Conservation (phyloP, 2,329 filamentous ascomycete genomes). For the Chaetothyriales sp. region DNA sequence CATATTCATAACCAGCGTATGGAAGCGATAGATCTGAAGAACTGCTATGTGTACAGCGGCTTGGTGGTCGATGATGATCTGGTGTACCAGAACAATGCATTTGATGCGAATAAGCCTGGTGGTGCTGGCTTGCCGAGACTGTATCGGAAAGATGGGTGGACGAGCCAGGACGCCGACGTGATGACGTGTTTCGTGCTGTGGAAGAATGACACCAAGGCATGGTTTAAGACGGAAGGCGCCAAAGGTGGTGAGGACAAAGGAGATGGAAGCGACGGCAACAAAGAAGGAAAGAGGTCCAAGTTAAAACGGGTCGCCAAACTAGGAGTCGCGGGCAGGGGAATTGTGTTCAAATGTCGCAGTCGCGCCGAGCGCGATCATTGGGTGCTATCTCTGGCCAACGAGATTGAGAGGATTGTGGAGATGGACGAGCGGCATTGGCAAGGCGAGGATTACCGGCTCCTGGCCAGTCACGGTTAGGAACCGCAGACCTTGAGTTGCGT, state of each 20-base stretch:
- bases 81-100: conserved; percentile 26
- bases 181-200: conserved; percentile 20
- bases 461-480: neutral
- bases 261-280: neutral
- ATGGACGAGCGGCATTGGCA: neutral
- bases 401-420: conserved; percentile 40
- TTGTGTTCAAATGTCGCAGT: conserved; percentile 53
- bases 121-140: conserved; percentile 14
- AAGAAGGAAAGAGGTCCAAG: conserved; percentile 14
- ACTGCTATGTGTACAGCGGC: conserved; percentile 54
- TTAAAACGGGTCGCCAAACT: conserved; percentile 47
- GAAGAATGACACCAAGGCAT: conserved; percentile 13
- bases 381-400: conserved; percentile 52
- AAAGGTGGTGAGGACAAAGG: no score
- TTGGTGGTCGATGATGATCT: conserved; percentile 49
- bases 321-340: conserved; percentile 46
- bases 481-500: neutral
- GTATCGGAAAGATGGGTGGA: conserved; percentile 22
- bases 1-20: conserved; percentile 52
- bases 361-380: conserved; percentile 54
- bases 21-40: conserved; percentile 43
- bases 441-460: neutral
- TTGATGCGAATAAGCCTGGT: conserved; percentile 18
- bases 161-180: conserved; percentile 18
- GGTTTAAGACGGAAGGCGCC: conserved; percentile 22